phyloP scores from a whole-genome alignment of 2,329 filamentous ascomycete species.

The Venturiaceae sp. region DNA sequence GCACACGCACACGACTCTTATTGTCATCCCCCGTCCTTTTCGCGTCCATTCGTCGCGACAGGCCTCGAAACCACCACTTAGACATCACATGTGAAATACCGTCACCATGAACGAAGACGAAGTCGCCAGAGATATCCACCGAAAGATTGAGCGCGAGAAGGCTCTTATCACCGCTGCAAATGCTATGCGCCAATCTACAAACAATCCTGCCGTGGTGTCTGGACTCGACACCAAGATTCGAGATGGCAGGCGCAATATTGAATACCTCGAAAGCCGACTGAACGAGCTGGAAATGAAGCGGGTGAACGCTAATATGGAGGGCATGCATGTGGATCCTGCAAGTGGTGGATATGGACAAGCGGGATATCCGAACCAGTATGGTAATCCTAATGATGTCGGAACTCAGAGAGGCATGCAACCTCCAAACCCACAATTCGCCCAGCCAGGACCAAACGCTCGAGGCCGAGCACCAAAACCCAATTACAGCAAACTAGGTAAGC shows the following conservation, averaged over 20 bases:
- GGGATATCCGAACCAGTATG: slow-evolving; percentile 51
- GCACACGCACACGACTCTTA: neutral
- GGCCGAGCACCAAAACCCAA: slow-evolving; percentile 73
- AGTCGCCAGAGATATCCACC: slow-evolving; percentile 69
- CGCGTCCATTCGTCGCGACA: neutral
- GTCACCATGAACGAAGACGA: slow-evolving; percentile 40
- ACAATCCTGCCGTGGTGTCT: slow-evolving; percentile 84
- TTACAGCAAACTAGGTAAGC: slow-evolving; percentile 88
- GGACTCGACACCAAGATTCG: slow-evolving; percentile 89
- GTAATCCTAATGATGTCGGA: slow-evolving; percentile 23
- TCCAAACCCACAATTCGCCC: slow-evolving; percentile 67
- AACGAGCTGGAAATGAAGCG: slow-evolving; percentile 77
- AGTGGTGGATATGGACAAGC: slow-evolving; percentile 20
- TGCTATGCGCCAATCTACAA: slow-evolving; percentile 90
- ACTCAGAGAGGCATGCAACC: slow-evolving; percentile 60
- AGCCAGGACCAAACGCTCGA: slow-evolving; percentile 56
- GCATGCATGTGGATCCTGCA: slow-evolving; percentile 52
- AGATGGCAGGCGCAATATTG: slow-evolving; percentile 84
- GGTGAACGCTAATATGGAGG: slow-evolving; percentile 57
- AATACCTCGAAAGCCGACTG: slow-evolving; percentile 91
- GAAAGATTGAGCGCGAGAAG: slow-evolving; percentile 97
- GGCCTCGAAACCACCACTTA: neutral
- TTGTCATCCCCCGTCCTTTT: neutral
- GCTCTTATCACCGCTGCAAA: slow-evolving; percentile 89
- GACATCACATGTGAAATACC: slow-evolving; percentile 2